Conservation (phyloP, 129 eudicot species). For the Escallonia herrerae region DNA sequence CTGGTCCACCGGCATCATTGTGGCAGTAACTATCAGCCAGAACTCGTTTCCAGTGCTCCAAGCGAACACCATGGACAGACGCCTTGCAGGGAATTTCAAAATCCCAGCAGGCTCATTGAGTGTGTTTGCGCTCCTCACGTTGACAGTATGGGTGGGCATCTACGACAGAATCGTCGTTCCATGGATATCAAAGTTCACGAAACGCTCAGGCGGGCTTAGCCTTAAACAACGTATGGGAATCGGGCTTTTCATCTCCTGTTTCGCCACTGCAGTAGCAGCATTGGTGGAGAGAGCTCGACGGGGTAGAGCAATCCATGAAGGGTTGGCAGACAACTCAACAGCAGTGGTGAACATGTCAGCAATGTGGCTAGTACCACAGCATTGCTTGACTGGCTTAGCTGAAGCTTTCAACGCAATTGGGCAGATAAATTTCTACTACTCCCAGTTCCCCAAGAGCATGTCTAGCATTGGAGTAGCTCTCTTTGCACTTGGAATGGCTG, state of each 20-base stretch:
- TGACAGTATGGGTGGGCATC: conserved; percentile 58
- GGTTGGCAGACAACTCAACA: conserved; percentile 19
- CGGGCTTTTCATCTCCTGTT: conserved; percentile 45
- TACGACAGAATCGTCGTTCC: conserved; percentile 65
- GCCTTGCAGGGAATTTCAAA: conserved; percentile 34
- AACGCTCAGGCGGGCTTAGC: conserved; percentile 37
- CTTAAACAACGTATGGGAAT: conserved; percentile 64
- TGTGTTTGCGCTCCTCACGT: conserved; percentile 37
- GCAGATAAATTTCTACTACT: conserved; percentile 67
- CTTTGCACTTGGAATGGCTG: conserved; percentile 48
- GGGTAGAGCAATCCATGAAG: conserved; percentile 37
- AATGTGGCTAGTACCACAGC: conserved; percentile 66
- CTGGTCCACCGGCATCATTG: conserved; percentile 74
- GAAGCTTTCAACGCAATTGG: conserved; percentile 83
- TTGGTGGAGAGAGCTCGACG: conserved; percentile 49
- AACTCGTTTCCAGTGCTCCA: conserved; percentile 57
- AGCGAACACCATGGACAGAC: conserved; percentile 66
- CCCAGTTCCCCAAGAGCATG: conserved; percentile 86
- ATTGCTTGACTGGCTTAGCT: conserved; percentile 51
- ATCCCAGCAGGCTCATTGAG: conserved; percentile 65
- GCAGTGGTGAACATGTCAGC: conserved; percentile 64
- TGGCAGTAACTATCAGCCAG: conserved; percentile 48
- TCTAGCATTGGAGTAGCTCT: conserved; percentile 71
- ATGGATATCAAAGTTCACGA: conserved; percentile 33
- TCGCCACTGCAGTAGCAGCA: conserved; percentile 41